A percentile compares a stretch with the other conserved stretches of the same genome.
Evolutionary conservation across 2,329 filamentous ascomycete species (phyloP).

Genomic region (Hypoxylon sp.): DNA sequence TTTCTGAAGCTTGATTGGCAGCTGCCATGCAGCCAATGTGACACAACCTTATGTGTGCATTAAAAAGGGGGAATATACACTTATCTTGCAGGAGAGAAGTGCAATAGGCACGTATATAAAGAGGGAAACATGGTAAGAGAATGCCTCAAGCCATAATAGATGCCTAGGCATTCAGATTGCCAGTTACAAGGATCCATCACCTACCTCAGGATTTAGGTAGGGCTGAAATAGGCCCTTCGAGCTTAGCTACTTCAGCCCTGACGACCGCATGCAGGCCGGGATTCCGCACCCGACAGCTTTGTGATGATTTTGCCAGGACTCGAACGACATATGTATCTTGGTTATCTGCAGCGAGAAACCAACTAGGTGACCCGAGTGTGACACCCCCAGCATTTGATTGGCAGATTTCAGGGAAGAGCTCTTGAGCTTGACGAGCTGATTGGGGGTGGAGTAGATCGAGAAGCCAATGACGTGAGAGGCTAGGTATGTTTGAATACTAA

Average conservation of each 20-base stretch:
- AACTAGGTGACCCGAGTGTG: constrained; percentile 23
- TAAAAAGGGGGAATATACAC: constrained; percentile 14
- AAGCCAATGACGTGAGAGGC: constrained; percentile 25
- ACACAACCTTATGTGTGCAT: constrained; percentile 32
- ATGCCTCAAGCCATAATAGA: constrained; percentile 9
- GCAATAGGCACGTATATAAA: constrained; percentile 26
- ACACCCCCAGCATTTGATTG: constrained; percentile 30
- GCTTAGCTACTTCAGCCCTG: constrained; percentile 37
- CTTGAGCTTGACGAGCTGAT: constrained; percentile 21
- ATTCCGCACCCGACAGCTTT: constrained; percentile 6
- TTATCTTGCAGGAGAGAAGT: constrained; percentile 10
- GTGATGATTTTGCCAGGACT: constrained; percentile 12
- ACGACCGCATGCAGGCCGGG: constrained; percentile 35
- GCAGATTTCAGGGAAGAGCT: constrained; percentile 15
- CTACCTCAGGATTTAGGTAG: constrained; percentile 20
- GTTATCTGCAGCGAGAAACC: constrained; percentile 13
- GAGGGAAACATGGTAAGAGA: constrained; percentile 1
- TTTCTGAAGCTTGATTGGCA: constrained; percentile 34
- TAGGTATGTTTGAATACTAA: constrained; percentile 8
- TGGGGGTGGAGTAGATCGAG: constrained; percentile 21
- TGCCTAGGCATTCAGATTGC: constrained; percentile 9
- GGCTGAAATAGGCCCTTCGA: constrained; percentile 27
- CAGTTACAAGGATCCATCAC: constrained; percentile 7
- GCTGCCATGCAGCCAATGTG: constrained; percentile 24
- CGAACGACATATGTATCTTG: constrained; percentile 1